Conservation (phyloP, 768 basidiomycete genomes). For the Strobilomyces dryophilus region DNA sequence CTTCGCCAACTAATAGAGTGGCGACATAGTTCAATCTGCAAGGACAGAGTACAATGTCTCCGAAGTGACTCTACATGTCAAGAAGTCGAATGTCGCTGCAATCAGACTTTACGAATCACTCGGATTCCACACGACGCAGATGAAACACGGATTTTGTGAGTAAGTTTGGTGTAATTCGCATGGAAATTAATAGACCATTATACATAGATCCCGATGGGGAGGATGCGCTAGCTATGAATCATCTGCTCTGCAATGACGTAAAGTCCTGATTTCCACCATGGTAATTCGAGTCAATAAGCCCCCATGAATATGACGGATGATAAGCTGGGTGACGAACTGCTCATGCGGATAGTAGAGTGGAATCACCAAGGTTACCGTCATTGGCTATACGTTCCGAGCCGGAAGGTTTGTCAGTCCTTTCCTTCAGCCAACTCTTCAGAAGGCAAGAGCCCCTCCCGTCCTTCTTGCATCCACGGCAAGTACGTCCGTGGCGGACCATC, state of each 20-base stretch:
- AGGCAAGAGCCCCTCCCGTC: constrained; percentile 31
- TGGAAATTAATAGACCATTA: neutral
- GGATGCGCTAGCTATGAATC: constrained; percentile 3
- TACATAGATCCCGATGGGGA: constrained; percentile 4
- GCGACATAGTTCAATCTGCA: neutral
- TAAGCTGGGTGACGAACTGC: neutral
- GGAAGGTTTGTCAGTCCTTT: constrained; percentile 17
- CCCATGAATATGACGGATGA: neutral
- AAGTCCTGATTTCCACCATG: neutral
- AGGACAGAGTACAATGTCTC: neutral
- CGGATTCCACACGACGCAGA: constrained; percentile 1
- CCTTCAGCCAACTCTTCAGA: constrained; percentile 35
- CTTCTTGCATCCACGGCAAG: constrained; percentile 51
- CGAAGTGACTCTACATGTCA: constrained; percentile 5
- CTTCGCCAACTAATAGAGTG: neutral
- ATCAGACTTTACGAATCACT: constrained; percentile 7
- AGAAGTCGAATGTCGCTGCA: constrained; percentile 9
- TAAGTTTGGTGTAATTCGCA: neutral
- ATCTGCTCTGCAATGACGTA: neutral
- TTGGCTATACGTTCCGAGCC: constrained; percentile 12
- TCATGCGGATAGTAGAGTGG: neutral
- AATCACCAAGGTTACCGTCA: neutral
- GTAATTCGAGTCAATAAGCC: neutral
- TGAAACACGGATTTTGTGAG: constrained; percentile 1
- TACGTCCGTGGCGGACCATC: constrained; percentile 54